Base-by-base conservation (phyloP, 2,329 filamentous ascomycete genomes). In the Eutypella sp. region DNA sequence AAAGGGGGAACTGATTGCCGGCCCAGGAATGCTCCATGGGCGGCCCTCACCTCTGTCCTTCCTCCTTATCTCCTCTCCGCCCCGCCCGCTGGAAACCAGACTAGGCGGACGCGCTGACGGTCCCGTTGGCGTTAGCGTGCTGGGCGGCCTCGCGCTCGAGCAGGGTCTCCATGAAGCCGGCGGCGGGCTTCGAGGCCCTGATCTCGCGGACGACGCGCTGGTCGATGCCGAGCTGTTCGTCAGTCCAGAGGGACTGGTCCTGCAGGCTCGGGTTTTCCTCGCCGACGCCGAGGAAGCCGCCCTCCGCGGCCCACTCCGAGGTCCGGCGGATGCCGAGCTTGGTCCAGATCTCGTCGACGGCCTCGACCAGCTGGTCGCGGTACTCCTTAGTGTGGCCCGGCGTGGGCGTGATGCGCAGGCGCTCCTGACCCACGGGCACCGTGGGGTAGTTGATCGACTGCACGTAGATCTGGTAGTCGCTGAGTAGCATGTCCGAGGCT, bases 371-470 rank as follows among this genome's bases (percentile, higher is more conserved):
- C 59, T 95, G 82, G 54, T 95, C 86, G 51, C 90, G 89, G 70
- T 87, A 89, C 57, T 88, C 81, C 69, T 86, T 86, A 45, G 81
- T 82, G 67, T 99, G 93, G 37, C 93, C 93, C 0, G 93, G 93
- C 1, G 93, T 99, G 0, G 93, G 93, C 2, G 93, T 99, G 67
- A 99, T 89, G 55, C 93, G 87, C 46, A 99, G 84, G 47, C 93
- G 85, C 70, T 99, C 93, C 73, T 99, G 91, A n/a, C 93, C 93
- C 6, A 95, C 89, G 2, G 93, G 93, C 3, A 99, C 93, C 42
- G 93, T 99, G 2, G 93, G 93, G 70, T 97, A 97, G 73, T 99
- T 99, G 78, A 99, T 97, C 45, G 89, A 90, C 71, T 99, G 93
- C 22, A 99, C 93, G 65, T 99, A 99, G 64, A 99, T 96, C 50